Conservation (phyloP, 306 rosid species). For the Dryas alaskensis region DNA sequence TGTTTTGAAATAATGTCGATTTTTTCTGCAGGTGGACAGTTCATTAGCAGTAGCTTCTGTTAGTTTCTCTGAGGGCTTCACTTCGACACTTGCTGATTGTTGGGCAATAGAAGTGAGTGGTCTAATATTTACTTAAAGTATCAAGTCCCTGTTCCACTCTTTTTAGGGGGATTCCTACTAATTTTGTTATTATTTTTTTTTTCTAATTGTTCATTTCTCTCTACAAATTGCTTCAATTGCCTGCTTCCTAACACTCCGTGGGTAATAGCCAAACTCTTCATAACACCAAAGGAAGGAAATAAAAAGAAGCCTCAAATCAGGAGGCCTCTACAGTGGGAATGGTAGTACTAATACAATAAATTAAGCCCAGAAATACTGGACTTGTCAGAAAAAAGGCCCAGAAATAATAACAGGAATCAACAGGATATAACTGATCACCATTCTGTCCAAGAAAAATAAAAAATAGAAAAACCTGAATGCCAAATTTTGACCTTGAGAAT, state of each 20-base stretch:
- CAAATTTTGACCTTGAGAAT: neutral
- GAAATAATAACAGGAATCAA: neutral
- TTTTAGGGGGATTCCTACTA: neutral
- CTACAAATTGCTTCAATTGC: neutral
- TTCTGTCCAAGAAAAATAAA: neutral
- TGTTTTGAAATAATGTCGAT: slow-evolving; percentile 10
- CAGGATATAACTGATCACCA: neutral
- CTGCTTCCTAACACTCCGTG: neutral
- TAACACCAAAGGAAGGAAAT: neutral
- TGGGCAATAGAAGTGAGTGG: slow-evolving; percentile 70
- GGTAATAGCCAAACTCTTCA: slow-evolving; percentile 3
- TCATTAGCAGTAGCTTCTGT: slow-evolving; percentile 68
- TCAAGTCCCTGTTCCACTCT: slow-evolving; percentile 19
- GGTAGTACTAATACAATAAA: neutral
- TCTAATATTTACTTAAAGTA: slow-evolving; percentile 17
- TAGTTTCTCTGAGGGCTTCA: slow-evolving; percentile 64
- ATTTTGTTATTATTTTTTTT: neutral
- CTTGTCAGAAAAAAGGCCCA: neutral
- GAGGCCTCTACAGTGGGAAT: neutral
- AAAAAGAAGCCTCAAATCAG: neutral
- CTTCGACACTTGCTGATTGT: slow-evolving; percentile 54
- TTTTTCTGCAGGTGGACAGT: slow-evolving; percentile 57
- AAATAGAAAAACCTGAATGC: neutral
- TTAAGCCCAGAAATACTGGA: neutral
- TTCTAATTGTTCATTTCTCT: neutral